Conservation (phyloP, 1,284 basidiomycete species). For the Volvariella volvacea region DNA sequence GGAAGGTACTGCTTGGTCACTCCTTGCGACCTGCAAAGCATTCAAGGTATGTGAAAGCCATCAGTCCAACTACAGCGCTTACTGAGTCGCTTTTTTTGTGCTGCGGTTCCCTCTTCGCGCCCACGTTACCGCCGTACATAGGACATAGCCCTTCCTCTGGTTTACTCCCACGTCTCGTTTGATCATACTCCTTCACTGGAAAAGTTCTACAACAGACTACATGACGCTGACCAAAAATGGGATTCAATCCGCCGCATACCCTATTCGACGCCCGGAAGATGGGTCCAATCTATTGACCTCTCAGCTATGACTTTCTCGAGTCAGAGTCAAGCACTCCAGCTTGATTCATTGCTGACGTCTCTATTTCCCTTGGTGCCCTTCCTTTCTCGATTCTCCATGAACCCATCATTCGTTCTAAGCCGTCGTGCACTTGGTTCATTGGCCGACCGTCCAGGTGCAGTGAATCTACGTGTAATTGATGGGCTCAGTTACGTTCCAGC, state of each 20-base stretch:
- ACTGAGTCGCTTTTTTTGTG: neutral
- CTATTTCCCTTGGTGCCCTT: constrained; percentile 70
- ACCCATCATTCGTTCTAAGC: constrained; percentile 56
- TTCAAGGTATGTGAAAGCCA: constrained; percentile 53
- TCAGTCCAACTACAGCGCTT: constrained; percentile 3
- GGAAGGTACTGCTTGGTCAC: constrained; percentile 21
- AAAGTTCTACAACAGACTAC: constrained; percentile 49
- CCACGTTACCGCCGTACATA: too few species aligned
- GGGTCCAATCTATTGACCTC: constrained; percentile 71
- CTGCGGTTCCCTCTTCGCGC: neutral
- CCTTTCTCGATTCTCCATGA: constrained; percentile 53
- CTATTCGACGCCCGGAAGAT: constrained; percentile 77
- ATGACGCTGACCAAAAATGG: constrained; percentile 69
- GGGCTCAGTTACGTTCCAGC: constrained; percentile 53
- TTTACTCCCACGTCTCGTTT: constrained; percentile 57
- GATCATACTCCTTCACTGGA: constrained; percentile 41
- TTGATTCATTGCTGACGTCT: constrained; percentile 54
- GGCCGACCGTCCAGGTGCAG: constrained; percentile 43
- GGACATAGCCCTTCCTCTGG: constrained; percentile 61
- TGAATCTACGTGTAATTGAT: constrained; percentile 50
- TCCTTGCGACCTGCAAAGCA: constrained; percentile 61
- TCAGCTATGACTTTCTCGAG: constrained; percentile 42
- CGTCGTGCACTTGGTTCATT: constrained; percentile 51
- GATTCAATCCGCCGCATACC: constrained; percentile 80
- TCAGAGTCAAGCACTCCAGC: constrained; percentile 37